Evolutionary conservation across 2,329 filamentous ascomycete species (phyloP), one percentile per base, ranked within the genome.

Genomic region (Ascochyta viciae-villosae): DNA sequence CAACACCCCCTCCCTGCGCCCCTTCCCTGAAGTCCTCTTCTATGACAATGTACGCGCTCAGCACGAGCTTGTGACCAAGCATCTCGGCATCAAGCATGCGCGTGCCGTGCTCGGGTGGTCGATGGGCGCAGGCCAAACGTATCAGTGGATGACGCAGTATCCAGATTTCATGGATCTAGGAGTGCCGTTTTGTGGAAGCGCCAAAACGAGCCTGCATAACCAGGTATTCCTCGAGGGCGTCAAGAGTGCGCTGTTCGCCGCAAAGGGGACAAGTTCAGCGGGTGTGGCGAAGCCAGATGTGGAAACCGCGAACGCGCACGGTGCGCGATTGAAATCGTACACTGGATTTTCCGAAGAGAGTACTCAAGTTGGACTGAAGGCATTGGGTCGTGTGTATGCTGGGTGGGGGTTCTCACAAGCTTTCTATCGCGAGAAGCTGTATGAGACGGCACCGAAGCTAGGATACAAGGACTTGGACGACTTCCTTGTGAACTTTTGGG

Each of bases 371-470:
- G 87, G 85, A 0, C 69, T 94, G 37, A 92, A 88, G 66, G 90
- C 90, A 0, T 84, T 94, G 53, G 89, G 84, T 0, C 82, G 89
- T 40, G 90, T 87, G 0, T 95, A 95, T 74, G 89, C 90, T 1
- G 90, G 90, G 0, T 95, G 85, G 90, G 90, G 91, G 0, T 90
- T 94, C 66, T 89, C 86, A 47, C 90, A 93, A 66, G 83, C 89
- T 0, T 94, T 93, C 67, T 94, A 94, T 66, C 83, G 90, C 1
- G 80, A 91, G 62, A 87, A 82, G 69, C 57, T 91, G n/a, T 88
- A 88, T 70, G 84, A 90, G 70, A 86, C 74, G 1, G 78, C 70
- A 15, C 53, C 53, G 42, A 43, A 40, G 43, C 80, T 92, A 8
- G 87, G 88, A 0, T 91, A 83, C 65, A 86, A 86, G 61, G 80